Evolutionary conservation across 2,329 filamentous ascomycete species (phyloP).

Genomic region (Kalmusia sp.): DNA sequence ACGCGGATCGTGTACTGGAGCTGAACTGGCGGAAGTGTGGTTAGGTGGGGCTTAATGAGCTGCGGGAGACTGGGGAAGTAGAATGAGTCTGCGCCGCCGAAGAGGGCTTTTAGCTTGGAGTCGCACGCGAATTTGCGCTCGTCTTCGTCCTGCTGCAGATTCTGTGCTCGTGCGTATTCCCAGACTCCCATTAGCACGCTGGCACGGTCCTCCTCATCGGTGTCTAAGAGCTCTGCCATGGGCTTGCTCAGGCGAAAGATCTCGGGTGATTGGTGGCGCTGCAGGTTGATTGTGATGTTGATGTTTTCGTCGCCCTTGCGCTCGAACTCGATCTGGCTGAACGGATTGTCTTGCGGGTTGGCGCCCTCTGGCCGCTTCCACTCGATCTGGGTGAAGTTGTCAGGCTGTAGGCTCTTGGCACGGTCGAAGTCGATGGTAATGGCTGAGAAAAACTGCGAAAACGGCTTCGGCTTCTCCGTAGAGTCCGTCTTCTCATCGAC

Average conservation of each 20-base stretch:
- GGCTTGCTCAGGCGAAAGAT: conserved; percentile 80
- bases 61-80: conserved; percentile 87
- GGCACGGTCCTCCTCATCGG: conserved; percentile 83
- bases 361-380: conserved; percentile 83
- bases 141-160: conserved; percentile 92
- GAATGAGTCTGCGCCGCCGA: conserved; percentile 73
- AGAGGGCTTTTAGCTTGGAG: conserved; percentile 78
- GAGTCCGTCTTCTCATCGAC: conserved; percentile 28
- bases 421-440: conserved; percentile 70
- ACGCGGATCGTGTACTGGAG: conserved; percentile 93
- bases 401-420: conserved; percentile 69
- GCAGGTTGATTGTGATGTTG: conserved; percentile 88
- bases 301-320: conserved; percentile 90
- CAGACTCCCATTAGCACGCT: conserved; percentile 91
- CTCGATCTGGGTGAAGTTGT: conserved; percentile 70
- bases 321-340: conserved; percentile 91
- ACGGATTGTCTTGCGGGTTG: conserved; percentile 73
- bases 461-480: conserved; percentile 60
- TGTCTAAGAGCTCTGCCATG: conserved; percentile 84
- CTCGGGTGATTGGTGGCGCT: conserved; percentile 84
- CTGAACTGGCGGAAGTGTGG: conserved; percentile 79
- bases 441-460: conserved; percentile 81
- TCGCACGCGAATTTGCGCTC: conserved; percentile 93
- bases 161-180: conserved; percentile 90
- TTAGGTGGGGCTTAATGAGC: conserved; percentile 79